These are phyloP conservation scores for Brassica nigra DNA, from an alignment of 345 rosid genomes.

Conservation along the genomic window DNA sequence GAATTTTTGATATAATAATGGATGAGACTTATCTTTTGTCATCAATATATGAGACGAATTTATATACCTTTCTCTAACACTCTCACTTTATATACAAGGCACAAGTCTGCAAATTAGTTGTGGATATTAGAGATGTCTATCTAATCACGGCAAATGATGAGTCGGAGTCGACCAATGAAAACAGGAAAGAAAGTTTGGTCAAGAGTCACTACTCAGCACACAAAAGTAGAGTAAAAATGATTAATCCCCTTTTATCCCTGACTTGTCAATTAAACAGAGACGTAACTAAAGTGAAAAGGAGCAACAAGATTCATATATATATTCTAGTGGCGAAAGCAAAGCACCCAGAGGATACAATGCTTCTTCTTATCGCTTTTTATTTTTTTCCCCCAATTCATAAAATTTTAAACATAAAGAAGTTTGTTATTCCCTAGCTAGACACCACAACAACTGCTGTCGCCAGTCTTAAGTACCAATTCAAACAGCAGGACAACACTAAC, in stretches of 20 bases:
- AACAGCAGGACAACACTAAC: neutral
- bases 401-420: neutral
- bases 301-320: slow-evolving; percentile 4
- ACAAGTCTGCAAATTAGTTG: neutral
- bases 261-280: slow-evolving; percentile 23
- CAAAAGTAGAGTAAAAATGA: neutral
- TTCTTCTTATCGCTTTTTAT: neutral
- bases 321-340: neutral
- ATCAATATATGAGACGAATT: neutral
- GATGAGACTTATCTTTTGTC: neutral
- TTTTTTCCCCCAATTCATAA: neutral
- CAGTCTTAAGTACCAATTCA: neutral
- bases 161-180: neutral
- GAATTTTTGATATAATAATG: neutral
- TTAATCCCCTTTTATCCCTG: slow-evolving; percentile 18
- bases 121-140: neutral
- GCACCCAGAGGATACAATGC: slow-evolving; percentile 6
- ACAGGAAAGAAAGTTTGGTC: slow-evolving; percentile 8
- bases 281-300: neutral
- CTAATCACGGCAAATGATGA: neutral
- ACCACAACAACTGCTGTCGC: slow-evolving; percentile 12
- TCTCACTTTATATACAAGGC: neutral
- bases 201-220: neutral
- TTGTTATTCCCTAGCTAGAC: slow-evolving; percentile 4
- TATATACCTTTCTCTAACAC: neutral